Evolutionary conservation across 805 yeast species (phyloP).

Genomic region (Blastobotrys muscicola): DNA sequence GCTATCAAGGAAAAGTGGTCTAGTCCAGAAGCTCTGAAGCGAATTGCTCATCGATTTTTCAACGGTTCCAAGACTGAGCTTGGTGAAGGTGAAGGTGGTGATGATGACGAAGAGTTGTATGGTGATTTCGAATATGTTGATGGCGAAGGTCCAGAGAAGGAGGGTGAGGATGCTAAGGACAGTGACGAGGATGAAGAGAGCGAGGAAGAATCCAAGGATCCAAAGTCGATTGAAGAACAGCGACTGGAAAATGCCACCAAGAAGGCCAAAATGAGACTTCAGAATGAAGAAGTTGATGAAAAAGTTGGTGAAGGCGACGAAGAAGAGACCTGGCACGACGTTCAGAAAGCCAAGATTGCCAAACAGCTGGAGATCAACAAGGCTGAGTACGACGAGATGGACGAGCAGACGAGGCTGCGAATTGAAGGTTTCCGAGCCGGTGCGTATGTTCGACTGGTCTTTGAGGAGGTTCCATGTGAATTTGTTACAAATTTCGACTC

Average conservation of each 20-base stretch:
- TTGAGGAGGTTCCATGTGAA: slow-evolving; percentile 80
- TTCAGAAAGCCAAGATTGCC: slow-evolving; percentile 93
- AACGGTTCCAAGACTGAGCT: slow-evolving; percentile 9
- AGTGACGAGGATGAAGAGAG: slow-evolving; percentile 32
- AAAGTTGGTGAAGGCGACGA: slow-evolving; percentile 49
- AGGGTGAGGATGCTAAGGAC: slow-evolving; percentile 28
- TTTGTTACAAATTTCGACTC: slow-evolving; percentile 83
- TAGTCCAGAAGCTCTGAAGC: slow-evolving; percentile 10
- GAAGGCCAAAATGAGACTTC: slow-evolving; percentile 80
- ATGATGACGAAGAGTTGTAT: slow-evolving; percentile 26
- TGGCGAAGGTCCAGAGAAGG: slow-evolving; percentile 25
- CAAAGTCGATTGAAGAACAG: slow-evolving; percentile 54
- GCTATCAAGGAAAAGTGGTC: slow-evolving; percentile 15
- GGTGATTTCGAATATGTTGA: slow-evolving; percentile 38
- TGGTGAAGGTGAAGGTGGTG: slow-evolving; percentile 19
- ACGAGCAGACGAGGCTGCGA: slow-evolving; percentile 60
- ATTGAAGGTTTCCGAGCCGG: slow-evolving; percentile 94
- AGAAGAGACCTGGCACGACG: slow-evolving; percentile 95
- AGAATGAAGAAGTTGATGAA: slow-evolving; percentile 77
- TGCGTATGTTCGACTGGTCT: slow-evolving; percentile 81
- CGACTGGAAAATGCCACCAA: slow-evolving; percentile 77
- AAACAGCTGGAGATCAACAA: slow-evolving; percentile 92
- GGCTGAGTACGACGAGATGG: slow-evolving; percentile 55
- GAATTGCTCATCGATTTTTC: slow-evolving; percentile 17
- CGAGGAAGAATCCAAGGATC: slow-evolving; percentile 16